These are phyloP conservation scores for Fusarium napiforme DNA, from an alignment of 2,329 filamentous ascomycete genomes.

Conservation along the genomic window DNA sequence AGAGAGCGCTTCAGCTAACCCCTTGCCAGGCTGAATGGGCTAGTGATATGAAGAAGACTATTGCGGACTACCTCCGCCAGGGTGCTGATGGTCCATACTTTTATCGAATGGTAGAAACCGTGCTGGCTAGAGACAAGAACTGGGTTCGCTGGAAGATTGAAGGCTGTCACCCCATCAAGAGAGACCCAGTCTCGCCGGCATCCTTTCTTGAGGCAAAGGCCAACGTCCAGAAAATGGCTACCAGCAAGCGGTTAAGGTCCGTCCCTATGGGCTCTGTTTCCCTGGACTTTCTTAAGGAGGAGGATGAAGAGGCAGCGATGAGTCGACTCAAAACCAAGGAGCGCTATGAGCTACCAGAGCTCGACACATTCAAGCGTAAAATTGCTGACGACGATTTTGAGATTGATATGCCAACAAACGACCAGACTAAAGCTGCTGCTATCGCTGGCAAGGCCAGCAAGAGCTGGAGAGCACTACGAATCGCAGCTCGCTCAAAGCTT, in stretches of 20 bases:
- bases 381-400: conserved; percentile 87
- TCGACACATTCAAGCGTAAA: conserved; percentile 75
- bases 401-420: conserved; percentile 80
- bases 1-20: conserved; percentile 14
- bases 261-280: conserved; percentile 78
- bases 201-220: conserved; percentile 77
- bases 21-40: conserved; percentile 80
- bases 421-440: conserved; percentile 64
- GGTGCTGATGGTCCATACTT: conserved; percentile 91
- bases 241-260: conserved; percentile 75
- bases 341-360: conserved; percentile 75
- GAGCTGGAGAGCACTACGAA: conserved; percentile 87
- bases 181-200: conserved; percentile 73
- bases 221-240: conserved; percentile 72
- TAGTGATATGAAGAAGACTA: conserved; percentile 77
- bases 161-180: conserved; percentile 87
- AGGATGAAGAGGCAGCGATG: conserved; percentile 67
- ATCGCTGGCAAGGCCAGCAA: conserved; percentile 85
- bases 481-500: conserved; percentile 79
- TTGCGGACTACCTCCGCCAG: conserved; percentile 84
- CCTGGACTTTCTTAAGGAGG: conserved; percentile 80
- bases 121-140: conserved; percentile 95
- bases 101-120: conserved; percentile 95
- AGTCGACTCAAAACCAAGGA: conserved; percentile 73
- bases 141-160: conserved; percentile 99